phyloP scores from a whole-genome alignment of 768 basidiomycete species.

The Hypholoma fasciculare region DNA sequence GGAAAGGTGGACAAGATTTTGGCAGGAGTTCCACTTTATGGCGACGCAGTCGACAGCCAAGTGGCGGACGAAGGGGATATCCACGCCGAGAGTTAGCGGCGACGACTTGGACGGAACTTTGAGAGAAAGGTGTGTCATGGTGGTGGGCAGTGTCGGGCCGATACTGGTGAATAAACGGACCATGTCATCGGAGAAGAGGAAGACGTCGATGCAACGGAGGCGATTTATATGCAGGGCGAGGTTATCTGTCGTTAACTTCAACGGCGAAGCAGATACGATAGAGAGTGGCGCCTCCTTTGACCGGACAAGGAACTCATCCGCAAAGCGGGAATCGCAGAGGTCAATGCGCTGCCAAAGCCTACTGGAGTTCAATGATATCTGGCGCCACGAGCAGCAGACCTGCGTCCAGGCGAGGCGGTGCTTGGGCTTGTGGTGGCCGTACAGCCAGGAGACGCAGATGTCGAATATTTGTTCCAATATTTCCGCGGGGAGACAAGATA shows the following conservation, averaged over 20 bases:
- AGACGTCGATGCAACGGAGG: slow-evolving; percentile 34
- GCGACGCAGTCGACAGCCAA: slow-evolving; percentile 35
- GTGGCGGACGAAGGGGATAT: slow-evolving; percentile 29
- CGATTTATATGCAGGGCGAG: slow-evolving; percentile 28
- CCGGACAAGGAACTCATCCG: slow-evolving; percentile 34
- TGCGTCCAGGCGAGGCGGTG: slow-evolving; percentile 40
- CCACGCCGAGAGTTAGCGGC: slow-evolving; percentile 22
- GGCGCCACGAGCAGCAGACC: slow-evolving; percentile 39
- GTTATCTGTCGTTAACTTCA: slow-evolving; percentile 23
- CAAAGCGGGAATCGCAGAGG: slow-evolving; percentile 31
- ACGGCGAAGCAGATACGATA: slow-evolving; percentile 29
- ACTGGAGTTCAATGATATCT: slow-evolving; percentile 31
- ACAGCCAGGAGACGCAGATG: slow-evolving; percentile 37
- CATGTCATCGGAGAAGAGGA: slow-evolving; percentile 37
- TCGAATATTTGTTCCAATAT: slow-evolving; percentile 40
- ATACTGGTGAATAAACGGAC: slow-evolving; percentile 26
- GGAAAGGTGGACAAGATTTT: slow-evolving; percentile 31
- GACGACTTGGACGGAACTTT: slow-evolving; percentile 29
- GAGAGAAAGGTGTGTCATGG: slow-evolving; percentile 33
- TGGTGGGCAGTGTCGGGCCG: slow-evolving; percentile 22
- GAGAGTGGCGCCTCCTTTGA: slow-evolving; percentile 35
- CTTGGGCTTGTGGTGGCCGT: slow-evolving; percentile 24
- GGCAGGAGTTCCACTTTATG: slow-evolving; percentile 33
- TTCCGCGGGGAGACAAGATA: slow-evolving; percentile 37
- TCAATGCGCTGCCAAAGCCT: slow-evolving; percentile 42